Conservation (phyloP, 1,284 basidiomycete genomes). For the Cyathus pygmaeus region DNA sequence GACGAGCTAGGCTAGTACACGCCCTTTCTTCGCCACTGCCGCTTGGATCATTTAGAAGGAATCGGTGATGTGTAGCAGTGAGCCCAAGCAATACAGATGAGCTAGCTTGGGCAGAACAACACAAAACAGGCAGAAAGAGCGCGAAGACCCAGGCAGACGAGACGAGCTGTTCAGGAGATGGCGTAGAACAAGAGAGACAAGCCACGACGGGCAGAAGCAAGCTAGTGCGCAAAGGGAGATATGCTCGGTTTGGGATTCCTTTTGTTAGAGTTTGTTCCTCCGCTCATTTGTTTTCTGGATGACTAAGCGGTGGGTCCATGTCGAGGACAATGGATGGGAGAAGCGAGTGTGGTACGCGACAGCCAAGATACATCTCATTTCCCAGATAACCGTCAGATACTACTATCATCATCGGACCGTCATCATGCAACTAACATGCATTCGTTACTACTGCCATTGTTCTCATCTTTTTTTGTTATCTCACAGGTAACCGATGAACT, state of each 20-base stretch:
- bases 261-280: not conserved
- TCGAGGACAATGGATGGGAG: not conserved
- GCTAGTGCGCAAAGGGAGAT: not conserved
- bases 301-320: conserved; percentile 1
- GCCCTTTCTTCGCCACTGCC: not conserved
- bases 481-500: too few species aligned
- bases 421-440: too few species aligned
- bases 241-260: not conserved
- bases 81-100: not conserved
- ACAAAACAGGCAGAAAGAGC: not conserved
- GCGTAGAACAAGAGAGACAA: not conserved
- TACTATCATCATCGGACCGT: too few species aligned
- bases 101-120: not conserved
- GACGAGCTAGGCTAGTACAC: too few species aligned
- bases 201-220: not conserved
- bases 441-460: too few species aligned
- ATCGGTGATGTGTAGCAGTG: not conserved
- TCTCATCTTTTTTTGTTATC: too few species aligned
- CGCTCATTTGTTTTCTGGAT: not conserved
- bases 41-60: not conserved
- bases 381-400: not conserved
- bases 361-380: not conserved
- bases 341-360: not conserved
- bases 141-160: not conserved
- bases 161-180: not conserved